Conservation (phyloP, 495 filamentous ascomycete species). For the Daldinia loculata region DNA sequence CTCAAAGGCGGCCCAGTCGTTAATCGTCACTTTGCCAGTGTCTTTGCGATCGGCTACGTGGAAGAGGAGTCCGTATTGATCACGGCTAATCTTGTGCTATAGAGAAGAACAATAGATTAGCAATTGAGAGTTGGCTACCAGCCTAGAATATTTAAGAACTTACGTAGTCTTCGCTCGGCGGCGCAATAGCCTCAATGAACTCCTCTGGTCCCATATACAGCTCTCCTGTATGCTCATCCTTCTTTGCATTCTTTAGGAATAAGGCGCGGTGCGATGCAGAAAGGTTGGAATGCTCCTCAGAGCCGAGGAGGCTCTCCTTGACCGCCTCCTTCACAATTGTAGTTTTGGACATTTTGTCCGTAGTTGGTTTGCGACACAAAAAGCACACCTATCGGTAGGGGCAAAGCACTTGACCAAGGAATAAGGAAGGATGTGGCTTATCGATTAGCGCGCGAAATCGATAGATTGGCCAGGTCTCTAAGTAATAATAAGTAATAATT, state of each 20-base stretch:
- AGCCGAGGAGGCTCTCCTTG: constrained; percentile 80
- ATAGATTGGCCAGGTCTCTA: constrained; percentile 24
- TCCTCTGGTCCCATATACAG: constrained; percentile 80
- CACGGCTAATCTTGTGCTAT: constrained; percentile 95
- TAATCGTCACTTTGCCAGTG: constrained; percentile 74
- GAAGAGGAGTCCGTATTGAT: constrained; percentile 94
- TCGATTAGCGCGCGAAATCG: constrained; percentile 36
- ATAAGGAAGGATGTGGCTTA: constrained; percentile 19
- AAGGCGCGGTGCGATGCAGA: constrained; percentile 73
- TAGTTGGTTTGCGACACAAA: constrained; percentile 38
- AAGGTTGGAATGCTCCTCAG: constrained; percentile 64
- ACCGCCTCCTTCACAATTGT: constrained; percentile 69
- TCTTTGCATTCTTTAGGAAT: constrained; percentile 80
- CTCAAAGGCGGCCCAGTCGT: constrained; percentile 92
- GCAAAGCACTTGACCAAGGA: not conserved
- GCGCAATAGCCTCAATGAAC: constrained; percentile 91
- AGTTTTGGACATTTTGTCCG: constrained; percentile 17
- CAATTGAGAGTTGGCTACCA: not conserved
- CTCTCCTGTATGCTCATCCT: constrained; percentile 78
- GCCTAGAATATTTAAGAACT: constrained; percentile 47
- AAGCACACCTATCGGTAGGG: constrained; percentile 15
- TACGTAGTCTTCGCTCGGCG: constrained; percentile 88
- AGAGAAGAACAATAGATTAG: constrained; percentile 28
- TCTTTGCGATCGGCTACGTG: constrained; percentile 81
- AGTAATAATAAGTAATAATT: constrained; percentile 20